phyloP scores from a whole-genome alignment of 1,284 basidiomycete species.

The Boletellus sp. region DNA sequence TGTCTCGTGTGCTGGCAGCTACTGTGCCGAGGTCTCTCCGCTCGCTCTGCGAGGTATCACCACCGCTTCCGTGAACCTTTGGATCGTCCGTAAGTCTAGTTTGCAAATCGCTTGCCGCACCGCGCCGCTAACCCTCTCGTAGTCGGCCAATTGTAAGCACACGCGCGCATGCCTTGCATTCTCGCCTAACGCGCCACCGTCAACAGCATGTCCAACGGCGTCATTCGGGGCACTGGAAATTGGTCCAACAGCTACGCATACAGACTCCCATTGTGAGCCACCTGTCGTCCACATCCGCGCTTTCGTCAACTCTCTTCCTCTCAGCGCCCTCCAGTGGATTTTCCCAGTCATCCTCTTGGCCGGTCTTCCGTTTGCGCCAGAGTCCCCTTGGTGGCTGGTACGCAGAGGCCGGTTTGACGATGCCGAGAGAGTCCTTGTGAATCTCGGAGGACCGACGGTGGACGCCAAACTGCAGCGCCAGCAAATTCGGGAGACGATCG shows the following conservation, averaged over 20 bases:
- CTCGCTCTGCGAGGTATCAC: conserved; percentile 29
- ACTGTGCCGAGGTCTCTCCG: conserved; percentile 31
- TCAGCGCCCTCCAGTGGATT: conserved; percentile 30
- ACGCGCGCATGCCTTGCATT: not conserved
- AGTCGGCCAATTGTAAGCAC: conserved; percentile 29
- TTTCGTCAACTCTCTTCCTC: not conserved
- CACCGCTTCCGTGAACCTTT: conserved; percentile 29
- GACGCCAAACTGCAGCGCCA: conserved; percentile 17
- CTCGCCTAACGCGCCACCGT: not conserved
- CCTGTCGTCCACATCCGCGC: not conserved
- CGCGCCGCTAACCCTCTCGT: not conserved
- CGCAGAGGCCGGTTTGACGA: conserved; percentile 50
- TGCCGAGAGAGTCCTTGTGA: conserved; percentile 45
- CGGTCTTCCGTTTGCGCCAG: conserved; percentile 44
- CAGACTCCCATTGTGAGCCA: conserved; percentile 27
- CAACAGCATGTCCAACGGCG: conserved; percentile 26
- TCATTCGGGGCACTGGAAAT: conserved; percentile 24
- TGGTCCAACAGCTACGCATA: conserved; percentile 25
- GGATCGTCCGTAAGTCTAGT: conserved; percentile 23
- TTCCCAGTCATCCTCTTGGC: conserved; percentile 26
- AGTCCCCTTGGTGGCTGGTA: conserved; percentile 63
- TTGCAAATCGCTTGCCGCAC: not conserved
- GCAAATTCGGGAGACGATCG: conserved; percentile 29
- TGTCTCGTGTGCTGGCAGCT: conserved; percentile 24
- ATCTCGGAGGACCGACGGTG: conserved; percentile 28